A percentile compares a stretch with the other conserved stretches of the same genome.
phyloP scores from a whole-genome alignment of 2,329 filamentous ascomycete genomes.

The Pyricularia sp. region DNA sequence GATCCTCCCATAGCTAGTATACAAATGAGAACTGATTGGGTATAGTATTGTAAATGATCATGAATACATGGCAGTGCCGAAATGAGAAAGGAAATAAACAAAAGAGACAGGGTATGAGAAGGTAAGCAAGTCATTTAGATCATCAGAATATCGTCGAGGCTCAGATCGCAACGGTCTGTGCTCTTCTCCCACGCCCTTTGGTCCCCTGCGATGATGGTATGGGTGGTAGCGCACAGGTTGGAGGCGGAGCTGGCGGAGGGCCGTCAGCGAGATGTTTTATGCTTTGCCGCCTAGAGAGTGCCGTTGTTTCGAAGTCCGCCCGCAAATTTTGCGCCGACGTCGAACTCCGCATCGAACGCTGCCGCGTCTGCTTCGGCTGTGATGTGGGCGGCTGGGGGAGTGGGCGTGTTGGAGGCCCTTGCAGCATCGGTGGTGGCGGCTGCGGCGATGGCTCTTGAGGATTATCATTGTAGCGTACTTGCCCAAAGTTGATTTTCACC shows the following conservation, averaged over 20 bases:
- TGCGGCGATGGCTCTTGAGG: background rate
- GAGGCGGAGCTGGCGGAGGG: conserved; percentile 40
- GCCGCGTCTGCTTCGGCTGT: background rate
- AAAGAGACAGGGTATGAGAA: background rate
- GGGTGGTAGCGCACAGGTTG: conserved; percentile 40
- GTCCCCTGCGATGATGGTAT: conserved; percentile 22
- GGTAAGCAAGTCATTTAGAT: background rate
- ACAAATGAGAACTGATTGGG: background rate
- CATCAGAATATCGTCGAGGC: background rate
- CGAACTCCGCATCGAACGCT: conserved; percentile 6
- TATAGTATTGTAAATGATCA: background rate
- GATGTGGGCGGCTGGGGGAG: background rate
- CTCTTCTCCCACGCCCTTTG: background rate
- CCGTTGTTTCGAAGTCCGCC: conserved; percentile 9
- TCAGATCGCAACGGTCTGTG: background rate
- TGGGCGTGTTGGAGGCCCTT: background rate
- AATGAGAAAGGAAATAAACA: background rate
- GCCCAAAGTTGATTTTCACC: background rate
- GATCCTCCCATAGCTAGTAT: background rate
- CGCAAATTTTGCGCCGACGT: conserved; percentile 13
- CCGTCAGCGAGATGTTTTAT: conserved; percentile 37
- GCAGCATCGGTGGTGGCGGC: background rate
- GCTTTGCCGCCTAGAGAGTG: conserved; percentile 26
- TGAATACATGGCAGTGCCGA: background rate
- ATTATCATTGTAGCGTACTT: background rate